Evolutionary conservation across 208 protist species (phyloP), one percentile per base, ranked within the genome.

Genomic region (Trypanosoma rangeli): DNA sequence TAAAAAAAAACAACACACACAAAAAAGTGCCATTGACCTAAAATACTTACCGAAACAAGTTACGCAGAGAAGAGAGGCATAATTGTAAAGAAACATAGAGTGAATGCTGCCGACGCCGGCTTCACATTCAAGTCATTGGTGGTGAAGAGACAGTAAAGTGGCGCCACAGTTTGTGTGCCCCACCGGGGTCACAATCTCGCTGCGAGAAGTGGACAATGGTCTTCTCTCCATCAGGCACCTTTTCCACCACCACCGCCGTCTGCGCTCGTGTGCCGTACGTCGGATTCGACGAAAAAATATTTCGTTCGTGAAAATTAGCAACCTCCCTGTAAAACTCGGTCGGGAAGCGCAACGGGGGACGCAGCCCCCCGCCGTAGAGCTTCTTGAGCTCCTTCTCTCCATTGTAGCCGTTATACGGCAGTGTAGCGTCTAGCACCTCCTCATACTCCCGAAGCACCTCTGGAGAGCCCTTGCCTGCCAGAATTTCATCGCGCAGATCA

Each of bases 191-290:
- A 35, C 75, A 57, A 10, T 79, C 62, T 2, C 84, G 72, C 53
- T 87, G 84, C 33, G 62, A 81, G 54, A 84, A 86, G 57, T 90
- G 69, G 10, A 79, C 74, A 37, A 81, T 22, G 24, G 29, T 29
- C 46, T 29, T 15, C 15, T 53, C 55, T 31, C n/a, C 26, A 53
- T 61, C 50, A 7, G 74, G 28, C 26, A 64, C 37, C 10, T 64
- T 70, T 64, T 87, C 82, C 22, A 85, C 79, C 46, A 87, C 57
- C 33, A 90, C 85, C 35, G 87, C 72, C 31, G 85, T 84, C 50
- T 87, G 85, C 44, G 81, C 69, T 24, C 80, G 79, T 8, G 82
- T 90, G 12, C 79, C 82, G 68, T 82, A 76, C 9, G 54, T 69
- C n/a, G 22, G 22, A 15, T 57, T 20, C 1, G 64, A 72, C 37